Base-by-base conservation (phyloP, 257 asterid species). In the Solanum peruvianum region DNA sequence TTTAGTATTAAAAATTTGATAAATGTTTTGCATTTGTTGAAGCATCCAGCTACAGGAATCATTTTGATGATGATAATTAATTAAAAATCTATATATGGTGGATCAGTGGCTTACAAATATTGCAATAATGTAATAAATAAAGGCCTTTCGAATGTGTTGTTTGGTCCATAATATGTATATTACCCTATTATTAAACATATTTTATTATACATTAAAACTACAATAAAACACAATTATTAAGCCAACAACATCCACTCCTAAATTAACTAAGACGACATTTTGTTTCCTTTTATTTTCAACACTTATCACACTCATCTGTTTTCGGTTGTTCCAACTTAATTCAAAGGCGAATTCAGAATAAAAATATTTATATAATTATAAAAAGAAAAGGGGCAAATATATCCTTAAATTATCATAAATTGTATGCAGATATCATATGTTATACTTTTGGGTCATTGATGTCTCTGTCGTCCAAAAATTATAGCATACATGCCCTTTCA, bases 31-130 rank as follows among this genome's bases (percentile, higher is more conserved):
- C 66, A 27, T 45, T 78, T 44, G 15, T 45, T 25, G 66, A 7
- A 45, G 25, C 25, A 45, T 14, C 41, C 66, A 78, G 84, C 18
- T 78, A 45, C 66, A 78, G 6, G 66, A 78, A 78, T 78, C 66
- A 45, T 78, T 78, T 27, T 18, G 39, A 31, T 78, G 25, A 78
- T 78, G 83, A 78, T 78, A 13, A 78, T 39, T 15, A 77, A 66
- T 67, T 67, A 27, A 45, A 60, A 78, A 25, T 42, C 39, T 58
- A 58, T 58, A 20, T 78, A 78, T 78, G 84, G 27, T 45, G 64
- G 25, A 78, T 45, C 25, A 77, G 64, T 77, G 41, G 15, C 84
- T 44, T 78, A 78, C 66, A 27, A 78, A 27, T 78, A 77, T 44
- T 42, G 1, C 41, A 44, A 44, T 77, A 42, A 25, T 72, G 16